A percentile compares a stretch with the other conserved stretches of the same genome.
phyloP scores from a whole-genome alignment of 140 eudicot species.

The Anethum foeniculum region DNA sequence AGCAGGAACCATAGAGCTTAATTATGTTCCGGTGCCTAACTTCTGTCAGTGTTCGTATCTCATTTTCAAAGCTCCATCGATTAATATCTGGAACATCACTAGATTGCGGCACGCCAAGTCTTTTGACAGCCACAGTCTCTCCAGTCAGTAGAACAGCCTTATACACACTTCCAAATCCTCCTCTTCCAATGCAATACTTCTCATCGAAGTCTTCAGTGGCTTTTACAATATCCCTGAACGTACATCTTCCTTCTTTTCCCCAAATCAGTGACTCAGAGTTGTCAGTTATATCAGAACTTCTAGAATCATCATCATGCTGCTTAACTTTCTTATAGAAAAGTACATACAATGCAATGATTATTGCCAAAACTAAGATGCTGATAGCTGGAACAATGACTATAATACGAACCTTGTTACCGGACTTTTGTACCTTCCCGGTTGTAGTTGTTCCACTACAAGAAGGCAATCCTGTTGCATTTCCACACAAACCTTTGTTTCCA shows the following conservation, averaged over 20 bases:
- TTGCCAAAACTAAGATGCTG: conserved; percentile 30
- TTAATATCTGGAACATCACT: conserved; percentile 37
- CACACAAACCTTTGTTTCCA: conserved; percentile 68
- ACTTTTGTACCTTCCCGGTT: not conserved
- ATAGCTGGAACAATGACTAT: conserved; percentile 33
- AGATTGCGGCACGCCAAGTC: conserved; percentile 39
- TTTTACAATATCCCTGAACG: conserved; percentile 66
- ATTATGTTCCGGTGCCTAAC: conserved; percentile 84
- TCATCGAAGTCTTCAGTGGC: conserved; percentile 76
- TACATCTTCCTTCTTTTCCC: conserved; percentile 51
- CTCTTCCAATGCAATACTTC: conserved; percentile 65
- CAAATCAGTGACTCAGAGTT: conserved; percentile 49
- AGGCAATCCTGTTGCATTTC: conserved; percentile 43
- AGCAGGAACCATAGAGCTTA: conserved; percentile 70
- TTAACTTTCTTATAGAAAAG: conserved; percentile 23
- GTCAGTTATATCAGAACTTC: conserved; percentile 14
- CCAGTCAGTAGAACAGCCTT: conserved; percentile 55
- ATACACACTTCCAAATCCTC: conserved; percentile 84
- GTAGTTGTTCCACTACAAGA: conserved; percentile 27
- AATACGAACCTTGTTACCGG: not conserved
- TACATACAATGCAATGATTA: conserved; percentile 20
- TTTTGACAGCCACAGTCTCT: conserved; percentile 66
- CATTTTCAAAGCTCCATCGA: conserved; percentile 67
- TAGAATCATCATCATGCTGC: conserved; percentile 29
- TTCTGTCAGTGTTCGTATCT: conserved; percentile 73